A percentile compares a stretch with the other conserved stretches of the same genome.
Conservation (phyloP, 1,284 basidiomycete genomes). For the Cystobasidiaceae sp. region DNA sequence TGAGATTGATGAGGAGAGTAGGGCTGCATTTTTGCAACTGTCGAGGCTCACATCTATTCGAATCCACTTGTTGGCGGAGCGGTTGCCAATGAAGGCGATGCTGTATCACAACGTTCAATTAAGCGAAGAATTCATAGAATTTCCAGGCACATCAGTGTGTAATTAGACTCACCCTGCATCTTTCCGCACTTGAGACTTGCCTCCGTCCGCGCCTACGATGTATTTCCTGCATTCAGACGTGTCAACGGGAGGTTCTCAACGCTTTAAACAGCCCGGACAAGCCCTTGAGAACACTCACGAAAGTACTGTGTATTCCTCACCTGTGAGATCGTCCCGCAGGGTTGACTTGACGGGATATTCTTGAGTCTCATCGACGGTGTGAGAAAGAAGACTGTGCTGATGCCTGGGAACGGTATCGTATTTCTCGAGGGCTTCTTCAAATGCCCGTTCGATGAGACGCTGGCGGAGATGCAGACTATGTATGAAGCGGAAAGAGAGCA, state of each 20-base stretch:
- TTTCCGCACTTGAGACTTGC: conserved; percentile 22
- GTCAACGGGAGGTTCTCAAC: too few relatives aligned
- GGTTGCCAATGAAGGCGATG: conserved; percentile 26
- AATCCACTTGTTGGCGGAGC: conserved; percentile 30
- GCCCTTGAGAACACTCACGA: too few relatives aligned
- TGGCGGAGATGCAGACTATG: conserved; percentile 32
- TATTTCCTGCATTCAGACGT: conserved; percentile 29
- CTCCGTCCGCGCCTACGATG: conserved; percentile 32
- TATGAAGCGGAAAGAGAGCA: too few relatives aligned
- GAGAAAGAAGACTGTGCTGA: conserved; percentile 2
- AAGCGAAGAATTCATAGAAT: background rate
- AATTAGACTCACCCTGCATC: conserved; percentile 15
- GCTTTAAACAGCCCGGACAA: too few relatives aligned
- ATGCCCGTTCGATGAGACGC: conserved; percentile 24
- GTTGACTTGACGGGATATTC: conserved; percentile 24
- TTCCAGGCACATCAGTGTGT: too few relatives aligned
- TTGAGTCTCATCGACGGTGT: conserved; percentile 14
- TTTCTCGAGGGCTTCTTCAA: conserved; percentile 28
- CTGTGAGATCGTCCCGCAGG: conserved; percentile 16
- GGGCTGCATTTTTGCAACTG: too few relatives aligned
- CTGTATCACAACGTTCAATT: background rate
- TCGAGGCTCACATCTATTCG: conserved; percentile 26
- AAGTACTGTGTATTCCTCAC: conserved; percentile 7
- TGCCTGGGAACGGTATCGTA: conserved; percentile 7
- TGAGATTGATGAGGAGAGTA: background rate